Evolutionary conservation across 139 green algal genomes (phyloP), one percentile per base, ranked within the genome.

Genomic region (Mesostigma viride): DNA sequence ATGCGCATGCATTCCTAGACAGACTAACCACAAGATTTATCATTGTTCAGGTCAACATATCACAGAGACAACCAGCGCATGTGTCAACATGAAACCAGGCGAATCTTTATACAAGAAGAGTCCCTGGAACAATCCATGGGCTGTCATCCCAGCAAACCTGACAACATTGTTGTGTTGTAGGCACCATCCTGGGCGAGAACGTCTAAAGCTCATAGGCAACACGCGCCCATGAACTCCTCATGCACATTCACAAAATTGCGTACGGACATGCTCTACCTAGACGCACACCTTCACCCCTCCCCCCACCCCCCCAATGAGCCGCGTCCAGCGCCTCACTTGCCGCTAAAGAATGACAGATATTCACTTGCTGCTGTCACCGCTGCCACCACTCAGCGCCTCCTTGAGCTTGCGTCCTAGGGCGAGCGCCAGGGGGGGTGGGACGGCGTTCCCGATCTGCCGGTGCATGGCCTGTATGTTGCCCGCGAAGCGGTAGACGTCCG

Each of bases 391-490:
- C 53, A 72, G 17, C 20, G 62, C 68, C 30, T 68, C 35, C 61
- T 70, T 75, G 20, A 75, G 68, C 68, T 33, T 68, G 3, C n/a
- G 60, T 27, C 71, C 76, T 4, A 82, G 62, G 3, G 66, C 76
- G 22, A 64, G 58, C 33, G 76, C 68, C 0, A 82, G 69, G 27
- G 72, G 73, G 0, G 76, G 76, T 1, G 67, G 67, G 14, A 82
- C 76, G 5, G 76, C 76, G 31, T 82, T 82, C 35, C 58, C 76
- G 32, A 82, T 82, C 64, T 82, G 76, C 56, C 80, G 66, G 44
- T 82, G 80, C 68, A 78, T 81, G 30, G 36, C 36, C 30, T 81
- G 64, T 11, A 77, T 75, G 22, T 32, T 71, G 20, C 75, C 75
- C 0, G 17, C 20, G 40, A 81, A 81, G 14, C 57, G 17, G 61